A percentile compares a stretch with the other conserved stretches of the same genome.
Conservation (phyloP, 2,329 filamentous ascomycete species). For the Fusarium sp. region DNA sequence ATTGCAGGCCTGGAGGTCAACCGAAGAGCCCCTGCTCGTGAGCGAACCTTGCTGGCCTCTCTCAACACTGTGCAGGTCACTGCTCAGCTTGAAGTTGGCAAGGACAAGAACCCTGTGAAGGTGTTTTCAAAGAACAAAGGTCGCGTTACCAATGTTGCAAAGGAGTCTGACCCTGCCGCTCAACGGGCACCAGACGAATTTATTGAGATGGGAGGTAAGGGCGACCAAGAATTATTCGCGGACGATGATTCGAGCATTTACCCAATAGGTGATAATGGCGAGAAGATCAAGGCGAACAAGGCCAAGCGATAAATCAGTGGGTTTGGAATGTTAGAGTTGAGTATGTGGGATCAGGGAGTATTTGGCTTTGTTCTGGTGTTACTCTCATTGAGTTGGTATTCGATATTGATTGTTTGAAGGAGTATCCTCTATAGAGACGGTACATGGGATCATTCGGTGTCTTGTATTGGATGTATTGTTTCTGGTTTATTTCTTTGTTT, state of each 20-base stretch:
- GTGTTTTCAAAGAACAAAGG: constrained; percentile 76
- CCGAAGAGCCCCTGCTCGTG: constrained; percentile 78
- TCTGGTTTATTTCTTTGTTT: not conserved
- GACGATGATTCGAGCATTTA: constrained; percentile 66
- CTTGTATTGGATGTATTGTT: not conserved
- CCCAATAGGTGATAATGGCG: constrained; percentile 44
- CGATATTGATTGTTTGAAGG: constrained; percentile 1
- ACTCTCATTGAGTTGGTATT: not conserved
- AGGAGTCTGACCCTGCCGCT: constrained; percentile 73
- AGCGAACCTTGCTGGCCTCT: constrained; percentile 84
- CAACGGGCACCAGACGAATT: constrained; percentile 78
- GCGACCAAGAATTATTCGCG: constrained; percentile 80
- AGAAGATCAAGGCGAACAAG: constrained; percentile 44
- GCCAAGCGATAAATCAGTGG: constrained; percentile 20
- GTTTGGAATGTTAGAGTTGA: not conserved
- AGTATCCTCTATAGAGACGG: constrained; percentile 20
- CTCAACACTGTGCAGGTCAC: constrained; percentile 76
- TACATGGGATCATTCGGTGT: constrained; percentile 4
- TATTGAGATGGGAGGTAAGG: constrained; percentile 83
- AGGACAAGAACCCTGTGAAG: constrained; percentile 70
- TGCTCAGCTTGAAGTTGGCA: constrained; percentile 62
- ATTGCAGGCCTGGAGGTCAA: constrained; percentile 84
- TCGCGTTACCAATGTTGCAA: constrained; percentile 48
- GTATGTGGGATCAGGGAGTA: not conserved
- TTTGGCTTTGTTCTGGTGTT: constrained; percentile 12